Evolutionary conservation across 2,329 filamentous ascomycete species (phyloP).

Genomic region (Monilinia fructigena): DNA sequence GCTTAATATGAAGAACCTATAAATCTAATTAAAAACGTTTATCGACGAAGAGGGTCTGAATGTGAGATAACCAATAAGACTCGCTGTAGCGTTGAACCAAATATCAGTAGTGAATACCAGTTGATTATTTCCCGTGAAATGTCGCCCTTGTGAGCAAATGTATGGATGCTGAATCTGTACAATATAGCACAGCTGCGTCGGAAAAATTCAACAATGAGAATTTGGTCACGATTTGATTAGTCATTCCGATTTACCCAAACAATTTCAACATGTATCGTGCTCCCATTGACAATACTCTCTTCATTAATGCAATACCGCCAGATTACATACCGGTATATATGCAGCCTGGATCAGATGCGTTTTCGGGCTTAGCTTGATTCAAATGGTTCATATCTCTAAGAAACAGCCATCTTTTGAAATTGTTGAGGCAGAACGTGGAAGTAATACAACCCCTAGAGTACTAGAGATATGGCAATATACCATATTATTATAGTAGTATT

Average conservation of each 20-base stretch:
- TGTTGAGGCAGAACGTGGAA: not conserved
- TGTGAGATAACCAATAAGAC: too few species aligned
- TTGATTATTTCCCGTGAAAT: accelerated
- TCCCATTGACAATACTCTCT: not conserved
- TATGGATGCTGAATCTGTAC: not conserved
- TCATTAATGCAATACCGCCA: not conserved
- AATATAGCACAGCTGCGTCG: not conserved
- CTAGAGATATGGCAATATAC: too few species aligned
- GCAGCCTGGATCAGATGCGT: too few species aligned
- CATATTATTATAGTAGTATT: too few species aligned
- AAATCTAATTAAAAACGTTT: too few species aligned
- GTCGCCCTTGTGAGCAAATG: too few species aligned
- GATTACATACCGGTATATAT: not conserved
- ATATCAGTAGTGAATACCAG: not conserved
- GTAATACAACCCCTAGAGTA: not conserved
- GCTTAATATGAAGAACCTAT: too few species aligned
- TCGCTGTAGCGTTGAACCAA: not conserved
- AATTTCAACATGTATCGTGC: not conserved
- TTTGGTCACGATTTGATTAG: not conserved
- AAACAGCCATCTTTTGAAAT: not conserved
- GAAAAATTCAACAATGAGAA: not conserved
- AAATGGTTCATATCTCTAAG: not conserved
- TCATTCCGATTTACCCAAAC: not conserved
- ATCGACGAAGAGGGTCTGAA: too few species aligned
- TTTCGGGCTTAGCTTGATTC: too few species aligned